Evolutionary conservation across 2,329 filamentous ascomycete genomes (phyloP).

Genomic region (Zymoseptoria ardabiliae): DNA sequence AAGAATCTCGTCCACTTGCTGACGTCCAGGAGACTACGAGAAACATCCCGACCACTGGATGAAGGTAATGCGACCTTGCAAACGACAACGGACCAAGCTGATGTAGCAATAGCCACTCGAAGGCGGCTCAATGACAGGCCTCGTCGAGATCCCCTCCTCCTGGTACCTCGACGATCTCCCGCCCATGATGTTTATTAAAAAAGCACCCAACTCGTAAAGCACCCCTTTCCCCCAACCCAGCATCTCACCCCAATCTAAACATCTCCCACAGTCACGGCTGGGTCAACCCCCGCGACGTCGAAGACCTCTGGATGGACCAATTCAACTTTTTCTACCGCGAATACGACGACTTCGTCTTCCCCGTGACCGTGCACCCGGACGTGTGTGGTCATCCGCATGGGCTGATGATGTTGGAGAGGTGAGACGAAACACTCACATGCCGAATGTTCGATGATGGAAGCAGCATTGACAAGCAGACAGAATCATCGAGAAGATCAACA

Average conservation of each 20-base stretch:
- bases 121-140: constrained; percentile 52
- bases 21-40: constrained; percentile 43
- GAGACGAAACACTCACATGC: too few species aligned
- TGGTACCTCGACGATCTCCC: constrained; percentile 56
- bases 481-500: constrained; percentile 63
- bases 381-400: constrained; percentile 65
- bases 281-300: constrained; percentile 49
- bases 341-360: constrained; percentile 70
- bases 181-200: constrained; percentile 68
- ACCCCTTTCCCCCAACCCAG: too few species aligned
- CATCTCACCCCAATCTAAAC: too few species aligned
- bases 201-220: constrained; percentile 43
- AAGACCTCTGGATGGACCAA: constrained; percentile 59
- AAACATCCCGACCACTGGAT: constrained; percentile 54
- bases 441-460: too few species aligned
- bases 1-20: background rate
- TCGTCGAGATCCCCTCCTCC: constrained; percentile 59
- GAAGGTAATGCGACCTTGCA: background rate
- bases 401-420: constrained; percentile 65
- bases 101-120: constrained; percentile 53
- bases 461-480: constrained; percentile 6
- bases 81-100: constrained; percentile 4
- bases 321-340: constrained; percentile 70
- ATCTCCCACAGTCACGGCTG: too few species aligned
- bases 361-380: constrained; percentile 70